Evolutionary conservation across 1,139 yeast genomes (phyloP).

Genomic region (Magnusiomyces tetraspermus): DNA sequence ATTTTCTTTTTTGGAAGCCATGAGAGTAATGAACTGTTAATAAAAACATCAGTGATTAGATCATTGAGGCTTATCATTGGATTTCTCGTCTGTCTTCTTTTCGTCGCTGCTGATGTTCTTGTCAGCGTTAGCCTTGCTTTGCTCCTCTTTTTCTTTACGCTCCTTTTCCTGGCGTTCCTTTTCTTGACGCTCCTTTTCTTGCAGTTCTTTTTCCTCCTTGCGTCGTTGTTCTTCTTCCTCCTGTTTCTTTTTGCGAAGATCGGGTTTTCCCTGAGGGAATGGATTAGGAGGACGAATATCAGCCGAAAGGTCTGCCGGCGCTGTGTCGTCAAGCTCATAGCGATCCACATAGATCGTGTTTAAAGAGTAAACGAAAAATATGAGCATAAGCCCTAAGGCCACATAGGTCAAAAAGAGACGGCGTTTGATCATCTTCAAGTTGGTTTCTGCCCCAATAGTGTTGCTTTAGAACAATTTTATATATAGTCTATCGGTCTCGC

Average conservation of each 20-base stretch:
- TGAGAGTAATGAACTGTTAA: too few relatives aligned
- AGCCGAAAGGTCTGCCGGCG: not conserved
- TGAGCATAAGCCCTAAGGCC: conserved; percentile 11
- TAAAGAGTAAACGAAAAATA: conserved; percentile 13
- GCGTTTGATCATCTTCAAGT: conserved; percentile 13
- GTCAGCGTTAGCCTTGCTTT: too few relatives aligned
- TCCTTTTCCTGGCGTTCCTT: not conserved
- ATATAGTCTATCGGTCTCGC: too few relatives aligned
- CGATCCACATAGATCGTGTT: conserved; percentile 12
- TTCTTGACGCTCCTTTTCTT: not conserved
- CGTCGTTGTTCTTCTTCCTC: conserved; percentile 5
- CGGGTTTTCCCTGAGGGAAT: conserved; percentile 16
- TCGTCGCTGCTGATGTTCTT: too few relatives aligned
- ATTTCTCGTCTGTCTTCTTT: too few relatives aligned
- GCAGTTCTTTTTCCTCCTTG: not conserved
- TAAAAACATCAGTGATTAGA: too few relatives aligned
- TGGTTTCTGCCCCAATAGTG: too few relatives aligned
- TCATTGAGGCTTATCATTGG: too few relatives aligned
- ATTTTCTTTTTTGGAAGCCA: too few relatives aligned
- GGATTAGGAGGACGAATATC: conserved; percentile 14
- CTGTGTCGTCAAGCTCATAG: conserved; percentile 8
- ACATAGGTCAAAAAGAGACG: conserved; percentile 14
- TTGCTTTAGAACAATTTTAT: too few relatives aligned
- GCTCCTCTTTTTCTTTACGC: too few relatives aligned
- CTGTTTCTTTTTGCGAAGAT: conserved; percentile 12